Percentiles rank a stretch among this genome's conserved stretches.
phyloP scores from a whole-genome alignment of 2,329 filamentous ascomycete species.

The Xylariaceae sp. region DNA sequence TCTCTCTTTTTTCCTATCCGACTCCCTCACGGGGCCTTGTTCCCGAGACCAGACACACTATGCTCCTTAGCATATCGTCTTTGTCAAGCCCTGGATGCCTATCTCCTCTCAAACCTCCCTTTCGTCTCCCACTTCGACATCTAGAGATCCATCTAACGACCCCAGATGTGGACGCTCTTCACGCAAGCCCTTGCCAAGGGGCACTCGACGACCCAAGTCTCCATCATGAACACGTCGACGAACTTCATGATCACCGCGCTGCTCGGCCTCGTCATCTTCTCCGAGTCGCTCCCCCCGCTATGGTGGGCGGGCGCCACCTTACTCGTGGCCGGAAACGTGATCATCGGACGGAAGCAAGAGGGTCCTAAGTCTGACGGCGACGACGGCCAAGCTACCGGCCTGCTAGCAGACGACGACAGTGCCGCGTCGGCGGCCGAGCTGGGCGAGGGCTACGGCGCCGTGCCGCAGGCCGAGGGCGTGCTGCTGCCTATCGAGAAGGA shows the following conservation, averaged over 20 bases:
- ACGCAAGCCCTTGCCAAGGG: constrained; percentile 75
- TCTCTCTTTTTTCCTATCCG: neutral
- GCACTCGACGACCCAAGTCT: constrained; percentile 76
- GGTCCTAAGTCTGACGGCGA: neutral
- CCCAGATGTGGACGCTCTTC: constrained; percentile 79
- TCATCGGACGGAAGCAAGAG: constrained; percentile 68
- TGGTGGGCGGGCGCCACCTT: constrained; percentile 78
- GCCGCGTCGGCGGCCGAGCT: constrained; percentile 15
- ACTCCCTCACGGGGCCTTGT: neutral
- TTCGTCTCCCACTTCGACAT: no score
- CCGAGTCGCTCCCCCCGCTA: constrained; percentile 68
- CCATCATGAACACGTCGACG: constrained; percentile 78
- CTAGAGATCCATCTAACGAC: constrained; percentile 5
- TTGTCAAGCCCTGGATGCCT: neutral
- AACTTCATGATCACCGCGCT: constrained; percentile 81
- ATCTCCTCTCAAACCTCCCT: constrained; percentile 5
- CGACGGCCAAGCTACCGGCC: neutral
- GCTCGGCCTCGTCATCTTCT: constrained; percentile 70
- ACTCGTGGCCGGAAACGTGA: constrained; percentile 75
- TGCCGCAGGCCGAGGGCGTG: constrained; percentile 5
- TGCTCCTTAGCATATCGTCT: neutral
- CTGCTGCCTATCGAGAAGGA: constrained; percentile 17
- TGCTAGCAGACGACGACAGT: constrained; percentile 1
- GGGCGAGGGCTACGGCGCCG: neutral
- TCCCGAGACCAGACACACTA: neutral